These are phyloP conservation scores for Lichtheimia hyalospora DNA, from an alignment of 371 early-diverging fungal species.

Conservation along the genomic window DNA sequence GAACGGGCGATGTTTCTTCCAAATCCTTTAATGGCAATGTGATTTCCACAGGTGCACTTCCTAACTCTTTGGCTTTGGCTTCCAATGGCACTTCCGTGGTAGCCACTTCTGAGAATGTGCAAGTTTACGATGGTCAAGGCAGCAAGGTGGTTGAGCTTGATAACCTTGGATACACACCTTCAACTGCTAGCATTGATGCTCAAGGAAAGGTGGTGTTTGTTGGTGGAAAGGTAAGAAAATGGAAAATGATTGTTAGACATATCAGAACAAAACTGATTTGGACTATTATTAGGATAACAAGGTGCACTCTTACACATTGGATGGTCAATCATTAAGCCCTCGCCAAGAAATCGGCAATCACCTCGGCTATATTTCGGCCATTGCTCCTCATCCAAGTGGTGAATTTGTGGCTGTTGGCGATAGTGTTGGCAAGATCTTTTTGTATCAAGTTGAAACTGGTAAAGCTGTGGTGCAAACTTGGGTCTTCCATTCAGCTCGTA, in stretches of 20 bases:
- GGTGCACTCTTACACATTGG: constrained; percentile 40
- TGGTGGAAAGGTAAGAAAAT: constrained; percentile 62
- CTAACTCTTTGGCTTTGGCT: constrained; percentile 53
- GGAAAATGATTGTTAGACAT: neutral
- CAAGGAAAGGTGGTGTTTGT: constrained; percentile 60
- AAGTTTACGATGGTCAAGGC: constrained; percentile 38
- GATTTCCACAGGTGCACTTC: constrained; percentile 49
- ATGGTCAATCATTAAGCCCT: constrained; percentile 12
- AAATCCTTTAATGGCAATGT: constrained; percentile 26
- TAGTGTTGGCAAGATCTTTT: constrained; percentile 76
- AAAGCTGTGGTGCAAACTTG: constrained; percentile 69
- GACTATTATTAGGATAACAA: constrained; percentile 41
- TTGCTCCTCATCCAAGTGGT: constrained; percentile 77
- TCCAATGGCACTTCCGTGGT: constrained; percentile 45
- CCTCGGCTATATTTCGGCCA: constrained; percentile 70
- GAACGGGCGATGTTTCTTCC: constrained; percentile 15
- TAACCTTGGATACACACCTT: constrained; percentile 47
- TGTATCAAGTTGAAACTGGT: constrained; percentile 64
- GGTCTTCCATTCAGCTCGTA: constrained; percentile 90
- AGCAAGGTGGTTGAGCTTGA: constrained; percentile 28
- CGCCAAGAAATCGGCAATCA: constrained; percentile 46
- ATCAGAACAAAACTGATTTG: neutral
- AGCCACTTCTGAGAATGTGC: constrained; percentile 46
- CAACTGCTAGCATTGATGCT: constrained; percentile 58
- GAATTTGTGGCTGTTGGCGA: constrained; percentile 82